These are phyloP conservation scores for Fraxinus latifolia DNA, from an alignment of 305 asterid species.

Conservation along the genomic window DNA sequence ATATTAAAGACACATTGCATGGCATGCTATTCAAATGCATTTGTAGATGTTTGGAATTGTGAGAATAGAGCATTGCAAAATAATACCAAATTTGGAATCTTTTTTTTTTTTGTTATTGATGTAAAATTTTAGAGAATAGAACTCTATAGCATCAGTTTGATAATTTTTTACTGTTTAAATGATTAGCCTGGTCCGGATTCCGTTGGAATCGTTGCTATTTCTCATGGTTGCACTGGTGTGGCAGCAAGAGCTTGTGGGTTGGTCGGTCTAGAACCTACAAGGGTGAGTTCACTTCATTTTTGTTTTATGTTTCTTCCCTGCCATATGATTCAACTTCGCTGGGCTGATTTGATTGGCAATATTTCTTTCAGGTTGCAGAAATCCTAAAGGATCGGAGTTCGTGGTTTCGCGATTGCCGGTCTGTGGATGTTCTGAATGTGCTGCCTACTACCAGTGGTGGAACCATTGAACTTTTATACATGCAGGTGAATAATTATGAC, in stretches of 20 bases:
- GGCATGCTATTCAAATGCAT: background rate
- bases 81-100: background rate
- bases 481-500: constrained; percentile 55
- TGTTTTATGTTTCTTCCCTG: background rate
- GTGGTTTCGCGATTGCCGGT: constrained; percentile 94
- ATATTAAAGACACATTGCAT: background rate
- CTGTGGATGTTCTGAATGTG: constrained; percentile 71
- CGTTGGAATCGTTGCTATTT: constrained; percentile 99
- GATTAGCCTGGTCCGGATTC: constrained; percentile 99
- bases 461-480: constrained; percentile 83
- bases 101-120: background rate
- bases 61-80: constrained; percentile 4
- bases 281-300: constrained; percentile 43
- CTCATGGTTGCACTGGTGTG: constrained; percentile 98
- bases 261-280: constrained; percentile 89
- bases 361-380: constrained; percentile 71
- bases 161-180: constrained; percentile 20
- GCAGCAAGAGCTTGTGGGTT: constrained; percentile 98
- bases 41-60: background rate
- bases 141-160: constrained; percentile 3
- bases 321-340: constrained; percentile 3
- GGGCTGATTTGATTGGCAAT: background rate
- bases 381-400: constrained; percentile 91
- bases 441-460: constrained; percentile 98
- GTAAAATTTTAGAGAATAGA: background rate